Percentiles rank a stretch among this genome's conserved stretches.
These are phyloP conservation scores for Macrocybe gigantea DNA, from an alignment of 768 basidiomycete species.

Conservation along the genomic window DNA sequence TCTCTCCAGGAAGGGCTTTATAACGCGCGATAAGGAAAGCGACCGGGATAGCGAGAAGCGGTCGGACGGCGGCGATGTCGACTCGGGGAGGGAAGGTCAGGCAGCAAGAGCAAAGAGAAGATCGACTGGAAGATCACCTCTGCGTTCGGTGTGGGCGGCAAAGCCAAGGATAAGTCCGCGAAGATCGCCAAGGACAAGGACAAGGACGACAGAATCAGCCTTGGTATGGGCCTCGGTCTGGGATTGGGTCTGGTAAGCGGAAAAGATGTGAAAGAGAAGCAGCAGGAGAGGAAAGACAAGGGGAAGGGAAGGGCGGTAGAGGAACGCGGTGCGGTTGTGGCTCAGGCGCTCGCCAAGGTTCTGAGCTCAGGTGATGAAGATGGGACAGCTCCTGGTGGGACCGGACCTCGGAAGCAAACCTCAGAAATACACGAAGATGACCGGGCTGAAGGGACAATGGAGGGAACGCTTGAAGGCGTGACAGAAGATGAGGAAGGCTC, in stretches of 20 bases:
- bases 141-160: conserved; percentile 1
- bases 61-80: background rate
- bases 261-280: background rate
- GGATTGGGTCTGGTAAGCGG: background rate
- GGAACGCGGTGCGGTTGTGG: no score
- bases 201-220: background rate
- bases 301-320: conserved; percentile 14
- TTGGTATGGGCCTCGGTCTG: background rate
- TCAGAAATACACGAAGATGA: no score
- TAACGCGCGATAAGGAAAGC: no score
- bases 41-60: no score
- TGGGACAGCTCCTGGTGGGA: no score
- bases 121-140: background rate
- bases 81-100: background rate
- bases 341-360: no score
- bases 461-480: no score
- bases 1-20: no score
- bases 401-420: no score
- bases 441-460: no score
- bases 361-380: no score
- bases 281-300: conserved; percentile 8
- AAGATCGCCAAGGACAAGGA: background rate
- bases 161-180: conserved; percentile 1
- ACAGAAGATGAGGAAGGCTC: no score
- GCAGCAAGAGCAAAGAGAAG: background rate